Conservation (phyloP, 352 stramenopile genomes). For the Phytophthora parvispora region DNA sequence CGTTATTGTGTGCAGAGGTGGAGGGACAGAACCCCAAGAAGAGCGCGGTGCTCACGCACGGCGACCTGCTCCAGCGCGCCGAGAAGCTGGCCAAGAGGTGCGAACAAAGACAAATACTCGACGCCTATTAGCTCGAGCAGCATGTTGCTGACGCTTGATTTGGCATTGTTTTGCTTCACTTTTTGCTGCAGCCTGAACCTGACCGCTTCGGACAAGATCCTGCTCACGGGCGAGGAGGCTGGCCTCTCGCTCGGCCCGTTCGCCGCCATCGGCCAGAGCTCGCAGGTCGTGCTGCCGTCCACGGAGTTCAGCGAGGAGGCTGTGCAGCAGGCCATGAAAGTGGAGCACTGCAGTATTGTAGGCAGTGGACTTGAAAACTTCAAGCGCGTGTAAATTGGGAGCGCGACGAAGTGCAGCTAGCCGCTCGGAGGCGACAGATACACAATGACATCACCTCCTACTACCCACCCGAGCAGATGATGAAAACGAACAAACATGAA, state of each 20-base stretch:
- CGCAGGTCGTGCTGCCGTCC: constrained; percentile 84
- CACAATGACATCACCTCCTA: constrained; percentile 19
- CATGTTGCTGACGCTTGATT: neutral
- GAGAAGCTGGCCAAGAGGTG: constrained; percentile 78
- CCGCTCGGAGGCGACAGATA: constrained; percentile 11
- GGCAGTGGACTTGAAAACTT: constrained; percentile 81
- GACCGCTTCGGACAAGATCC: constrained; percentile 85
- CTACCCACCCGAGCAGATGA: constrained; percentile 26
- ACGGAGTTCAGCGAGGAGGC: constrained; percentile 75
- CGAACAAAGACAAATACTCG: neutral
- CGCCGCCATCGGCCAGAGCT: constrained; percentile 77
- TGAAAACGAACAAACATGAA: constrained; percentile 38
- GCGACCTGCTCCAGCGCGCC: constrained; percentile 82
- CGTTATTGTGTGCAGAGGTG: constrained; percentile 58
- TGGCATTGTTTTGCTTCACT: neutral
- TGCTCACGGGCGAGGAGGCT: constrained; percentile 75
- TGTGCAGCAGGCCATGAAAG: constrained; percentile 77
- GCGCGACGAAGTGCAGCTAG: constrained; percentile 6
- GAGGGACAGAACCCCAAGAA: constrained; percentile 86
- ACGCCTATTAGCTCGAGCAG: neutral
- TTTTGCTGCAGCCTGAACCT: constrained; percentile 65
- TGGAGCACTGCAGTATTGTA: constrained; percentile 85
- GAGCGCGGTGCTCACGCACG: constrained; percentile 81
- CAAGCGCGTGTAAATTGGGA: constrained; percentile 80
- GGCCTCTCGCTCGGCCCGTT: constrained; percentile 78